These are phyloP conservation scores for Terana coerulea DNA, from an alignment of 768 basidiomycete genomes.

Conservation along the genomic window DNA sequence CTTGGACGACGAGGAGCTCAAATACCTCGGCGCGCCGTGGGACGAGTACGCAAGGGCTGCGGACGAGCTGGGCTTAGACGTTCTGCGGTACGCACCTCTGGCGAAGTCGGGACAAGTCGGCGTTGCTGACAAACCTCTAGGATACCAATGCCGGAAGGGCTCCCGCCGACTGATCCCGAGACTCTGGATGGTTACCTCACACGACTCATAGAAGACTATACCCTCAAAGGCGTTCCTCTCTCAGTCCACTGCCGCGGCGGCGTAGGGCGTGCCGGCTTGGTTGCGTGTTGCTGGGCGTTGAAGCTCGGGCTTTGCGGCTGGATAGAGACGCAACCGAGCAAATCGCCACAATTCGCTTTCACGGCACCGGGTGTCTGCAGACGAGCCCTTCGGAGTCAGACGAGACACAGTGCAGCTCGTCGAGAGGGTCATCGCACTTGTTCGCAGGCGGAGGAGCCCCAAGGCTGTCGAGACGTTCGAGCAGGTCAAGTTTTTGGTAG, in stretches of 20 bases:
- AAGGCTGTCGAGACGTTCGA: constrained; percentile 95
- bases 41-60: constrained; percentile 65
- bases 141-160: constrained; percentile 86
- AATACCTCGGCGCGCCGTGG: constrained; percentile 87
- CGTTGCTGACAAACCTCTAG: constrained; percentile 33
- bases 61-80: constrained; percentile 62
- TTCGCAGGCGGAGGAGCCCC: constrained; percentile 71
- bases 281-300: constrained; percentile 91
- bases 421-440: constrained; percentile 67
- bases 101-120: not conserved
- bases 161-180: constrained; percentile 60
- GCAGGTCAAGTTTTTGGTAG: constrained; percentile 81
- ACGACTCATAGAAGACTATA: constrained; percentile 65
- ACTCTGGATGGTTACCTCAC: constrained; percentile 64
- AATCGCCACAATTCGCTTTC: not conserved
- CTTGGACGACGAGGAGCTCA: constrained; percentile 80
- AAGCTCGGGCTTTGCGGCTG: constrained; percentile 88
- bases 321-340: constrained; percentile 31
- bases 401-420: constrained; percentile 61
- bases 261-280: constrained; percentile 87
- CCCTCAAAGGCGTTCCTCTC: constrained; percentile 64
- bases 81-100: constrained; percentile 58
- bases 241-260: constrained; percentile 93
- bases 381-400: constrained; percentile 20
- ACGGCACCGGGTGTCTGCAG: constrained; percentile 9